These are phyloP conservation scores for Boletellus emodensis DNA, from an alignment of 768 basidiomycete genomes.

Conservation along the genomic window DNA sequence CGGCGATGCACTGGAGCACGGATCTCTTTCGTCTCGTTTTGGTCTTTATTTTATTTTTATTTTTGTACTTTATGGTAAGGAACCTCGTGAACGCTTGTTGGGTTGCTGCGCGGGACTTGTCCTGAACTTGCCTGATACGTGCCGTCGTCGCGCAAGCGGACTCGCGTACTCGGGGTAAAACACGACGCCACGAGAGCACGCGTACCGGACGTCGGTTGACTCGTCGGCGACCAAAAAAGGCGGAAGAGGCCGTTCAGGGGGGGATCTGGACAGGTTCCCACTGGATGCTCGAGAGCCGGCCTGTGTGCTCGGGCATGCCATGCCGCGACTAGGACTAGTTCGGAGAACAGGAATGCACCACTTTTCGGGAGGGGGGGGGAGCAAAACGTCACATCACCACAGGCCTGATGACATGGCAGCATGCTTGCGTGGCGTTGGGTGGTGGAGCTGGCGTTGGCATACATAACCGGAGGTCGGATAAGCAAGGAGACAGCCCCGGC, in stretches of 20 bases:
- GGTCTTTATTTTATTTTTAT: too few relatives aligned
- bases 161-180: neutral
- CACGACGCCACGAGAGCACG: slow-evolving; percentile 2
- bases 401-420: neutral
- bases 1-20: too few relatives aligned
- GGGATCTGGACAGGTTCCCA: neutral
- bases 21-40: too few relatives aligned
- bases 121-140: too few relatives aligned
- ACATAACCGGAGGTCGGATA: neutral
- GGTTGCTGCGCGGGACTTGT: too few relatives aligned
- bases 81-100: too few relatives aligned
- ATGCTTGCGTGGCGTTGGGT: slow-evolving; percentile 3
- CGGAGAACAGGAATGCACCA: neutral
- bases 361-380: too few relatives aligned
- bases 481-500: neutral
- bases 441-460: neutral
- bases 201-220: slow-evolving; percentile 1
- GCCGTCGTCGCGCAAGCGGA: too few relatives aligned
- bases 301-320: too few relatives aligned
- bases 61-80: too few relatives aligned
- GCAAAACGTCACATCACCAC: neutral
- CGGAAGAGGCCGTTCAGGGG: neutral
- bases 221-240: neutral
- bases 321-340: neutral
- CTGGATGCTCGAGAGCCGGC: too few relatives aligned